Evolutionary conservation across 495 filamentous ascomycete species (phyloP).

Genomic region (Penicillium mononematosum): DNA sequence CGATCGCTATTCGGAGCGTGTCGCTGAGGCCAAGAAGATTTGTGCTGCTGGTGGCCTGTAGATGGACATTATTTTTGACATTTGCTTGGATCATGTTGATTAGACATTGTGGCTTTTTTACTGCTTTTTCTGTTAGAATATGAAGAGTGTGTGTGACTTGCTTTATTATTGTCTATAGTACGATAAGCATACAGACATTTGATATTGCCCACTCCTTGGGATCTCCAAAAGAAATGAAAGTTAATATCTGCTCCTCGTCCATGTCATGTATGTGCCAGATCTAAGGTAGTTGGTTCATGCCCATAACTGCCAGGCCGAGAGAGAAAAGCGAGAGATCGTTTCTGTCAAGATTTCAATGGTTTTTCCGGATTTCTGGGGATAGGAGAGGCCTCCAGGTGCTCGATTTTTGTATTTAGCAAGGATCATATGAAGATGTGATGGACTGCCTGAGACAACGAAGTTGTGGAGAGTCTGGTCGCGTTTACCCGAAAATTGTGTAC

Average conservation of each 20-base stretch:
- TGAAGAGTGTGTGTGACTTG: neutral
- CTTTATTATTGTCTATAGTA: neutral
- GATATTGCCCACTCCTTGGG: neutral
- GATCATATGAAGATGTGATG: too few species aligned
- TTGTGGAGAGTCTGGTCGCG: too few species aligned
- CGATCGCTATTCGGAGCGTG: slow-evolving; percentile 15
- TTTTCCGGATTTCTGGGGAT: too few species aligned
- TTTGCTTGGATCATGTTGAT: neutral
- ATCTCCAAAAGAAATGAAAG: neutral
- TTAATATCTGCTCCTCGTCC: neutral
- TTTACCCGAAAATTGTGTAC: too few species aligned
- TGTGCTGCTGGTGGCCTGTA: slow-evolving; percentile 22
- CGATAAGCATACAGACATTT: neutral
- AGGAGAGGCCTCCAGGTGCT: too few species aligned
- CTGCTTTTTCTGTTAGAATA: neutral
- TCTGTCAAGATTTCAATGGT: too few species aligned
- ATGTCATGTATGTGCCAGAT: neutral
- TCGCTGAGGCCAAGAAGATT: slow-evolving; percentile 21
- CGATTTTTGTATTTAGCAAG: too few species aligned
- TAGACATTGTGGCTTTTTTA: neutral
- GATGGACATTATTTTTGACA: neutral
- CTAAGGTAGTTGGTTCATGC: neutral
- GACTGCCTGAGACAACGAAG: too few species aligned
- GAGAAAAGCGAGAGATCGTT: too few species aligned
- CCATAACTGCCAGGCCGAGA: too few species aligned